Conservation (phyloP, 176 grass and related monocot genomes). For the Lolium rigidum region DNA sequence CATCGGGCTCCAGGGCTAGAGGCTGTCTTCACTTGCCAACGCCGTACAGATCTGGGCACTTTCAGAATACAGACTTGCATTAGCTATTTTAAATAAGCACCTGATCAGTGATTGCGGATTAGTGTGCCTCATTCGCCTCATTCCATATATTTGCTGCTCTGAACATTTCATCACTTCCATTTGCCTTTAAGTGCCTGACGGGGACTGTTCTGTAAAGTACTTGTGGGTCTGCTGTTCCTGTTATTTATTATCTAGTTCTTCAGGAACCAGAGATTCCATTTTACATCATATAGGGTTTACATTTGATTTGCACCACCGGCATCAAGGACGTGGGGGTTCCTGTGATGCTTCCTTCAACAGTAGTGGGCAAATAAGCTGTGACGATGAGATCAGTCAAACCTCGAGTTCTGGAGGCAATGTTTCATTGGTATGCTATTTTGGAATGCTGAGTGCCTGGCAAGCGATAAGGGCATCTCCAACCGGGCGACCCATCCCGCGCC, state of each 20-base stretch:
- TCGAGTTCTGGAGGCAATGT: no score
- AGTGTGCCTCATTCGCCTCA: slow-evolving; percentile 7
- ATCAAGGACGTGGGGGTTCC: neutral
- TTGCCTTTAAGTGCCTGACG: neutral
- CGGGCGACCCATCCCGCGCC: no score
- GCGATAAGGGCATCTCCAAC: no score
- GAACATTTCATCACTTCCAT: slow-evolving; percentile 24
- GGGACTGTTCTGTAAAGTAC: neutral
- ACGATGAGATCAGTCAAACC: no score
- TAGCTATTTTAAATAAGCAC: slow-evolving; percentile 42
- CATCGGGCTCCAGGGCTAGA: slow-evolving; percentile 81
- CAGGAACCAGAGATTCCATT: neutral
- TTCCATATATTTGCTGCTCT: slow-evolving; percentile 6
- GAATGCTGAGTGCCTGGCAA: no score
- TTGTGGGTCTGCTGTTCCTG: neutral
- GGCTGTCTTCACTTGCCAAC: neutral
- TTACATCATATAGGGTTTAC: neutral
- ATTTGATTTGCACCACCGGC: neutral
- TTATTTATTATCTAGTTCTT: neutral
- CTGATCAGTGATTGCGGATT: slow-evolving; percentile 30
- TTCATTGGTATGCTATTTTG: no score
- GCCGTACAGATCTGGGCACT: neutral
- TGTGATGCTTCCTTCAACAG: neutral
- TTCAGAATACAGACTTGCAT: neutral
- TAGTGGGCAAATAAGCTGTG: no score